phyloP scores from a whole-genome alignment of 345 rosid species.

The Reutealis trisperma region DNA sequence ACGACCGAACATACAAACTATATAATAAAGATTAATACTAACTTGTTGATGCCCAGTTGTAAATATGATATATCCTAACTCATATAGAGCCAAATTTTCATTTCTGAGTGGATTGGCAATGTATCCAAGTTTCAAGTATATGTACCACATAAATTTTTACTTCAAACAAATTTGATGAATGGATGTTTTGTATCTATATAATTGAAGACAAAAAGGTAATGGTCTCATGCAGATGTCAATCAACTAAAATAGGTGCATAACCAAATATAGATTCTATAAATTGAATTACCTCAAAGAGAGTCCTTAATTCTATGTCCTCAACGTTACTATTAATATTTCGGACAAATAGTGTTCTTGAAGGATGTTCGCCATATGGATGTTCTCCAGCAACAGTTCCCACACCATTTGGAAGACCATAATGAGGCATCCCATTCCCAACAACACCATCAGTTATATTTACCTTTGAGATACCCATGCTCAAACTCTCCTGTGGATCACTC shows the following conservation, averaged over 20 bases:
- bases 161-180: not conserved
- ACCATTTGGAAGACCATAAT: slow-evolving; percentile 50
- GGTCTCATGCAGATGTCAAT: not conserved
- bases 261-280: not conserved
- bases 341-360: slow-evolving; percentile 79
- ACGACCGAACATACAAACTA: too few species aligned
- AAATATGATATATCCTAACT: not conserved
- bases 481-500: slow-evolving; percentile 45
- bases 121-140: not conserved
- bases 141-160: not conserved
- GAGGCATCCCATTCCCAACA: slow-evolving; percentile 47
- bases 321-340: slow-evolving; percentile 74
- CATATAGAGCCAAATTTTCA: not conserved
- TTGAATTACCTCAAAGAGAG: slow-evolving; percentile 61
- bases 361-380: slow-evolving; percentile 82
- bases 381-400: slow-evolving; percentile 69
- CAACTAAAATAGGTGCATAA: not conserved
- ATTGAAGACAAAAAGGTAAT: not conserved
- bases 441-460: slow-evolving; percentile 47
- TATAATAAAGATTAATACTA: not conserved
- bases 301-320: slow-evolving; percentile 60
- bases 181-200: not conserved
- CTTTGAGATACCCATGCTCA: slow-evolving; percentile 46
- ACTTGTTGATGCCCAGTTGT: not conserved
- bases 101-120: not conserved